Base-by-base conservation (phyloP, 164 flowering plant species). In the Nymphaea colorata region DNA sequence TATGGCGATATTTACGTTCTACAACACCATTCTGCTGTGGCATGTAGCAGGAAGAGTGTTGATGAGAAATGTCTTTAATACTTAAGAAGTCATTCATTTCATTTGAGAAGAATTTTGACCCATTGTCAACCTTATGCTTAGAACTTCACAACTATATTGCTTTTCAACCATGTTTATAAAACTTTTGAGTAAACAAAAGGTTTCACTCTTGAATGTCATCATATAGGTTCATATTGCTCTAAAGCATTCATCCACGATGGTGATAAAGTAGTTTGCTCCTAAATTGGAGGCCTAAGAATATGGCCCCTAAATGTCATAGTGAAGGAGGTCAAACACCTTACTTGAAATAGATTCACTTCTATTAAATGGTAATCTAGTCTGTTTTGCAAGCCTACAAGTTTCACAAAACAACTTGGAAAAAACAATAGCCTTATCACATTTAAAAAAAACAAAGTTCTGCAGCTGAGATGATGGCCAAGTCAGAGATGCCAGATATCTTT, bases 241-340 rank as follows among this genome's bases (percentile, higher is more conserved):
- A 53, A 16, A 36, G 44, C 15, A 67, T 41, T 67, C 69, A 67
- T 41, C 69, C 51, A 51, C 17, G 4, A 67, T 67, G 11, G 69
- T 41, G 7, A 67, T 12, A 57, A 67, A 67, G 55, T 67, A 41
- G 36, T 8, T 43, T 18, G 62, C 62, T 8, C 69, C 43, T 44
- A 6, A 66, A 17, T 18, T 18, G 4, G 67, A 47, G n/a, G 42
- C 59, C 15, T 36, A 44, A 11, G 1, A 25, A 18, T 44, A 66
- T 10, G 43, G 61, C 3, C 68, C 68, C 68, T 18, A 67, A 12
- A 67, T 67, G 36, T 67, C 68, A 55, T 61, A 67, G 17, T 57
- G 62, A 43, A 67, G 51, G 16, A 66, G 41, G 18, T 57, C 47
- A 5, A 67, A 67, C 16, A 42, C 43, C 1, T 43, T 8, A 15